These are phyloP conservation scores for Boletus eberwhitei DNA, from an alignment of 768 basidiomycete genomes.

Conservation along the genomic window DNA sequence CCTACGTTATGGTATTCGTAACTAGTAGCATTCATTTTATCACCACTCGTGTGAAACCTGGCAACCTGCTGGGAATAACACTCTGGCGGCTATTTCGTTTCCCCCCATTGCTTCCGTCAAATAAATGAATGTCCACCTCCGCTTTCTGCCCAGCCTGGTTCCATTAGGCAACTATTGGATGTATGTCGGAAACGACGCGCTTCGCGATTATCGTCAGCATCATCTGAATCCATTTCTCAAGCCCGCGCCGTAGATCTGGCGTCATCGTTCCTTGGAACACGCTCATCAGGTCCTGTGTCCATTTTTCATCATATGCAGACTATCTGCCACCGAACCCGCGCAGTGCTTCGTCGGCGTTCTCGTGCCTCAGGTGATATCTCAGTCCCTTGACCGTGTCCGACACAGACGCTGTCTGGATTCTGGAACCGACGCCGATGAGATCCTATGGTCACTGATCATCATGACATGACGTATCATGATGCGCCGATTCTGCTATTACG, in stretches of 20 bases:
- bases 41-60: no score
- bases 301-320: constrained; percentile 12
- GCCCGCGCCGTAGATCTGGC: constrained; percentile 17
- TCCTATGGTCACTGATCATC: no score
- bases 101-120: no score
- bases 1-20: constrained; percentile 3
- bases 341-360: constrained; percentile 3
- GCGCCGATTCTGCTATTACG: constrained; percentile 9
- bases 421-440: no score
- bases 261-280: constrained; percentile 10
- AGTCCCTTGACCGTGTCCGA: constrained; percentile 6
- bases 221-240: constrained; percentile 11
- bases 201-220: constrained; percentile 18
- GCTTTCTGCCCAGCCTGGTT: constrained; percentile 3
- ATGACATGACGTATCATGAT: no score
- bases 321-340: constrained; percentile 5
- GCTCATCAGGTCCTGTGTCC: constrained; percentile 11
- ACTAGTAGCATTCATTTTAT: constrained; percentile 15
- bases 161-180: constrained; percentile 16
- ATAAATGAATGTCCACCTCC: constrained; percentile 8
- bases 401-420: constrained; percentile 1
- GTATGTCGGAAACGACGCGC: constrained; percentile 8
- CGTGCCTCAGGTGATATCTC: constrained; percentile 5
- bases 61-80: constrained; percentile 17
- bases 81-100: constrained; percentile 11